phyloP scores from a whole-genome alignment of 1,284 basidiomycete genomes.

The Testicularia cyperi region DNA sequence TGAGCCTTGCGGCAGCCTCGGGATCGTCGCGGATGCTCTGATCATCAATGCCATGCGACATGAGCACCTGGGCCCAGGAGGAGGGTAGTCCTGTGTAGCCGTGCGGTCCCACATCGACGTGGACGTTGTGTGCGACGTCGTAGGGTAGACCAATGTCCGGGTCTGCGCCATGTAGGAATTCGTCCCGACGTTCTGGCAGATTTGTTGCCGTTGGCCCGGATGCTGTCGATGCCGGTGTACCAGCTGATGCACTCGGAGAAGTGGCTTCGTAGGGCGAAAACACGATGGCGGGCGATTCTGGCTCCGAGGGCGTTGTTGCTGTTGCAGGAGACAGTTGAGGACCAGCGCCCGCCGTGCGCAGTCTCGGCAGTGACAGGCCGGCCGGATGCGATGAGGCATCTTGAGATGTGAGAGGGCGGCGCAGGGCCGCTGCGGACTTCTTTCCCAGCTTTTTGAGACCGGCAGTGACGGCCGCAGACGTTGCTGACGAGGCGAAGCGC shows the following conservation, averaged over 20 bases:
- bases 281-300: no score
- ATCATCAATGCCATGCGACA: conserved; percentile 25
- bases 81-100: conserved; percentile 45
- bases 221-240: no score
- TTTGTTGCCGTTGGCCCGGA: no score
- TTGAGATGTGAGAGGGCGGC: conserved; percentile 14
- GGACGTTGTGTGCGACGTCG: conserved; percentile 48
- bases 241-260: no score
- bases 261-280: no score
- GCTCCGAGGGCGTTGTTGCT: no score
- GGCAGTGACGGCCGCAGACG: conserved; percentile 34
- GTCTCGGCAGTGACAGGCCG: no score
- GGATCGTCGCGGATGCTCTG: conserved; percentile 22
- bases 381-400: no score
- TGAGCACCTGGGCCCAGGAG: conserved; percentile 42
- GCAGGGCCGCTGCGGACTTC: conserved; percentile 31
- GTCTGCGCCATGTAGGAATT: conserved; percentile 26
- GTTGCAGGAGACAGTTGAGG: no score
- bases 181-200: neutral
- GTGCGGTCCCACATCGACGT: conserved; percentile 47
- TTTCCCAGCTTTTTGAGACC: conserved; percentile 44
- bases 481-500: conserved; percentile 27
- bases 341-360: no score
- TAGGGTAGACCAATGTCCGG: conserved; percentile 44
- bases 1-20: conserved; percentile 15